Evolutionary conservation across 2,329 filamentous ascomycete genomes (phyloP), one percentile per base, ranked within the genome.

Genomic region (Myrmaecium sp.): DNA sequence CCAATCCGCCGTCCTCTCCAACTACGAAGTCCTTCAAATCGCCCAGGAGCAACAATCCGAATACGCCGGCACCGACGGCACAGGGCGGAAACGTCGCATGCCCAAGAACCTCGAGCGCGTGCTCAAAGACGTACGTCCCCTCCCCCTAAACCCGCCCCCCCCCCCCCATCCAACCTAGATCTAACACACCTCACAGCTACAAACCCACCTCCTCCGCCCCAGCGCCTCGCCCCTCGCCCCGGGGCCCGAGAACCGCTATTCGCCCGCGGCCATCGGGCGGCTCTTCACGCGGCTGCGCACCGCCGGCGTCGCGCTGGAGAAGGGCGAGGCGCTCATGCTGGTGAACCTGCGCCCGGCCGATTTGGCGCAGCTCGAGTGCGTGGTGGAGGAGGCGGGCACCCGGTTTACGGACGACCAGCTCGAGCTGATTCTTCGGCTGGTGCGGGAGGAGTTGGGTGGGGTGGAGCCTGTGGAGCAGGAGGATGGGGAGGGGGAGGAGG

Each of bases 1-100:
- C 3, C 74, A 81, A 45, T 69, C 69, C 16, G 74, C 73, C 4
- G 62, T 74, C 21, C 58, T 83, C 42, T 69, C 70, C 46, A 82
- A 82, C 49, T 74, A 68, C 36, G 77, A 82, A 57, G 74, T 82
- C 35, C 73, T 72, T 40, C 39, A 46, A 12, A 47, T 51, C 38
- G 41, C 51, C 14, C 42, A 34, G 19, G 27, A 38, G 25, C 43
- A 48, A 39, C 39, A 43, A 17, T 44, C 42, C 30, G 45, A 49
- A 30, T 50, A 52, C 33, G 34, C 31, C 6, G 41, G 41, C 26
- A 39, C 35, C 15, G 47, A 52, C 30, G 38, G 34, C 30, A 47
- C 37, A 11, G 26, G 30, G 5, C 41, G 44, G 21, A 32, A 31
- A 5, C 35, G 47, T 14, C 29, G 30, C 17, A 43, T 42, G 29